These are phyloP conservation scores for Fusarium zealandicum DNA, from an alignment of 2,329 filamentous ascomycete species.

Conservation along the genomic window DNA sequence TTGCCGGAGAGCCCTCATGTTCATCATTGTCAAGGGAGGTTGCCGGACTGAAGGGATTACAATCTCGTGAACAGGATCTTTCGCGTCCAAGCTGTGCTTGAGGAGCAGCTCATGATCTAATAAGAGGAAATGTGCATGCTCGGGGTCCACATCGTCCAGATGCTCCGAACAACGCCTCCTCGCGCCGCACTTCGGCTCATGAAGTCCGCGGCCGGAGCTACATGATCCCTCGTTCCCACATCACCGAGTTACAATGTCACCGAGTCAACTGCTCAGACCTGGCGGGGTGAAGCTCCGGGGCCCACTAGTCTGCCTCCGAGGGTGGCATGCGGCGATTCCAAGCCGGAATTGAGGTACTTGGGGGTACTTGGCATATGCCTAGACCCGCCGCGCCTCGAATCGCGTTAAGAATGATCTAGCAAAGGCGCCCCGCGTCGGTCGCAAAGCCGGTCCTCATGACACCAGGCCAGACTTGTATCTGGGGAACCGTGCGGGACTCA, in stretches of 20 bases:
- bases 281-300: not conserved
- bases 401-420: too few species aligned
- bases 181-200: constrained; percentile 30
- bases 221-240: constrained; percentile 6
- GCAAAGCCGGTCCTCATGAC: too few species aligned
- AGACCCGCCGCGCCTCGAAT: not conserved
- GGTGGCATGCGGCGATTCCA: constrained; percentile 4
- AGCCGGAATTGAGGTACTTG: constrained; percentile 26
- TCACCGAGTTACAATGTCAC: constrained; percentile 33
- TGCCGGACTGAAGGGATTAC: not conserved
- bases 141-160: not conserved
- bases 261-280: constrained; percentile 27
- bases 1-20: constrained; percentile 37
- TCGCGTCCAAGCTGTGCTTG: constrained; percentile 3
- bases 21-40: constrained; percentile 32
- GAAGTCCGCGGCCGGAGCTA: constrained; percentile 25
- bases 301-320: constrained; percentile 18
- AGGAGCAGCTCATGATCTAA: constrained; percentile 24
- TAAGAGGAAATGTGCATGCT: constrained; percentile 18
- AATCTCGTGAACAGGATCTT: not conserved
- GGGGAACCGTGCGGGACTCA: too few species aligned
- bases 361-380: constrained; percentile 10
- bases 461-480: too few species aligned
- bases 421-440: too few species aligned
- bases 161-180: not conserved